Evolutionary conservation across 2,329 filamentous ascomycete species (phyloP), one percentile per base, ranked within the genome.

Genomic region (Rutstroemia sp.): DNA sequence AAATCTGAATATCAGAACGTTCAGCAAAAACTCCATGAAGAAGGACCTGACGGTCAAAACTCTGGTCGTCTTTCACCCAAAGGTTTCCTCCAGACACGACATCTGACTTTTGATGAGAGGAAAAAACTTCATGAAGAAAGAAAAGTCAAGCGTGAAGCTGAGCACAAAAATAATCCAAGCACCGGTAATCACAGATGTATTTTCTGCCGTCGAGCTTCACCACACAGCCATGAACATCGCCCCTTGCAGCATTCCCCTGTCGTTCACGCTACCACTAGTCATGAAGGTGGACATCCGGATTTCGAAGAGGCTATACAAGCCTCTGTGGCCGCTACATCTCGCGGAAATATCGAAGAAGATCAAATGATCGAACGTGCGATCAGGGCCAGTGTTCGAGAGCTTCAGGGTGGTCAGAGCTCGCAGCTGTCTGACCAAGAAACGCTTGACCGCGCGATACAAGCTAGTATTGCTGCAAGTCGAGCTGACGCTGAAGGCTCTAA

Each of bases 321-420:
- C 10, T 88, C 86, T 1, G 86, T 94, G 1, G 73, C 75, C 7
- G 80, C 87, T 66, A 90, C 87, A 0, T 91, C 87, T 0, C 77
- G 74, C 1, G 88, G 89, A 10, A 78, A 92, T 60, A 67, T 76
- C 0, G 77, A 82, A 19, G 87, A 94, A 68, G 89, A 94, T 65
- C 78, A 77, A 21, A 75, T 80, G 57, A 78, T 95, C 48, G 89
- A 91, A 67, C 77, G 81, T 19, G 88, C 88, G 1, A 87, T 95
- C 51, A 78, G 87, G 14, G 83, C 87, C 5, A 89, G 86, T 60
- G 76, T 94, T 16, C 74, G 73, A 14, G 83, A 88, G 63, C 69
- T 84, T 8, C 73, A 78, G 56, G 64, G 65, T 8, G 64, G 67
- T 7, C 64, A 71, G 17, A 68, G 60, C 1, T 58, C 59, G 1